phyloP scores from a whole-genome alignment of 495 filamentous ascomycete species.

The Wilcoxina mikolae region DNA sequence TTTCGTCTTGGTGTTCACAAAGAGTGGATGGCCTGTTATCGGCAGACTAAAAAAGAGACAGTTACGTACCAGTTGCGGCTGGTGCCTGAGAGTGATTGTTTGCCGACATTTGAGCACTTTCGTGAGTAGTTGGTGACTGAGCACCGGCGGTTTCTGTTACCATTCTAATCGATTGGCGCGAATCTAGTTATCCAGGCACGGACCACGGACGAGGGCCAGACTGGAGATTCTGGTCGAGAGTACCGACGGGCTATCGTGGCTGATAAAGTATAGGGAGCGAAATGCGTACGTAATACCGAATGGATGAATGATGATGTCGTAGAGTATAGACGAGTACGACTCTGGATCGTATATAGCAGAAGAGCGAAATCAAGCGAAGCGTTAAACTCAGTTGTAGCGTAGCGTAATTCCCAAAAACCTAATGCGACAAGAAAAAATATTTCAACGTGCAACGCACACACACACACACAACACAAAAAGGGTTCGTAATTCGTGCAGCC shows the following conservation, averaged over 20 bases:
- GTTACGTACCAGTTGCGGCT: not conserved
- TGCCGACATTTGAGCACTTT: not conserved
- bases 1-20: too few relatives aligned
- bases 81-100: not conserved
- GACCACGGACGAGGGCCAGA: not conserved
- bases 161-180: not conserved
- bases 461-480: not conserved
- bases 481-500: not conserved
- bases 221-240: too few relatives aligned
- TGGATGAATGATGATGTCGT: too few relatives aligned
- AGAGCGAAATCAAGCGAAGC: too few relatives aligned
- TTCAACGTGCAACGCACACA: not conserved
- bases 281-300: too few relatives aligned
- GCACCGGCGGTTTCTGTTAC: constrained; percentile 1
- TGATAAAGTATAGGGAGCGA: too few relatives aligned
- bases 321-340: too few relatives aligned
- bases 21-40: not conserved
- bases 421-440: not conserved
- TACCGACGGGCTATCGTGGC: too few relatives aligned
- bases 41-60: not conserved
- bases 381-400: too few relatives aligned
- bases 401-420: not conserved
- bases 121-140: not conserved
- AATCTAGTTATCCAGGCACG: not conserved
- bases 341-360: too few relatives aligned